Evolutionary conservation across 2,329 filamentous ascomycete genomes (phyloP).

Genomic region (Chrysoporthe puriensis): DNA sequence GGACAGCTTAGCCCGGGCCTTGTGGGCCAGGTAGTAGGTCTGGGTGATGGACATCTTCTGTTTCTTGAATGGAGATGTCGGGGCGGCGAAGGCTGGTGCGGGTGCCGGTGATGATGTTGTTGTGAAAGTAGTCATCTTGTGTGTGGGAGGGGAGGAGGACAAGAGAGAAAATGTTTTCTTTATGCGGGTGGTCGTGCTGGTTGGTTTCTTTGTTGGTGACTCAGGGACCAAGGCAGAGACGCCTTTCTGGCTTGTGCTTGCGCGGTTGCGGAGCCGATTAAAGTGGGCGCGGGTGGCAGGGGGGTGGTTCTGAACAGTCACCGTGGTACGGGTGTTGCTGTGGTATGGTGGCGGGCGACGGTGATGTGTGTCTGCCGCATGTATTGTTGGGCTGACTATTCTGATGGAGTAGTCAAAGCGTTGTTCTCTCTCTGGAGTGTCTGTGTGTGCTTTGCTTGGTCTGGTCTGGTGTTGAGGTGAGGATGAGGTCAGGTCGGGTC

Average conservation of each 20-base stretch:
- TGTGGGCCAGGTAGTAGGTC: slow-evolving; percentile 98
- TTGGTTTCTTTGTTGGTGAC: slow-evolving; percentile 34
- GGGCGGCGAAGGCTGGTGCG: slow-evolving; percentile 40
- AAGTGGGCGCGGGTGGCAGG: slow-evolving; percentile 13
- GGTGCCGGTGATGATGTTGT: slow-evolving; percentile 24
- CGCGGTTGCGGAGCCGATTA: slow-evolving; percentile 26
- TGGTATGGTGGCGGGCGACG: background rate
- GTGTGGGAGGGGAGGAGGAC: background rate
- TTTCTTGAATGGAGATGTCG: slow-evolving; percentile 56
- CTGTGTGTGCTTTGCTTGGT: slow-evolving; percentile 2
- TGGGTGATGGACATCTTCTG: slow-evolving; percentile 97
- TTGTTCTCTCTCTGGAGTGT: background rate
- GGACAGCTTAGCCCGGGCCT: slow-evolving; percentile 94
- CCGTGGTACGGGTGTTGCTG: slow-evolving; percentile 5
- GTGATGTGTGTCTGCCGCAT: slow-evolving; percentile 3
- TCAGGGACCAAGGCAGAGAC: slow-evolving; percentile 24
- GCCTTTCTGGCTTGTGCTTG: background rate
- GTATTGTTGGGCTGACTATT: slow-evolving; percentile 7
- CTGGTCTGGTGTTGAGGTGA: background rate
- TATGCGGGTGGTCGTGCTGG: slow-evolving; percentile 36
- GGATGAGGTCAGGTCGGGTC: background rate
- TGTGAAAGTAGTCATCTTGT: slow-evolving; percentile 39
- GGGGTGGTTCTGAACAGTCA: slow-evolving; percentile 18
- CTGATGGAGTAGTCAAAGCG: slow-evolving; percentile 1
- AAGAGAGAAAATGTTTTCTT: slow-evolving; percentile 28